Evolutionary conservation across 345 rosid genomes (phyloP).

Genomic region (Adansonia digitata): DNA sequence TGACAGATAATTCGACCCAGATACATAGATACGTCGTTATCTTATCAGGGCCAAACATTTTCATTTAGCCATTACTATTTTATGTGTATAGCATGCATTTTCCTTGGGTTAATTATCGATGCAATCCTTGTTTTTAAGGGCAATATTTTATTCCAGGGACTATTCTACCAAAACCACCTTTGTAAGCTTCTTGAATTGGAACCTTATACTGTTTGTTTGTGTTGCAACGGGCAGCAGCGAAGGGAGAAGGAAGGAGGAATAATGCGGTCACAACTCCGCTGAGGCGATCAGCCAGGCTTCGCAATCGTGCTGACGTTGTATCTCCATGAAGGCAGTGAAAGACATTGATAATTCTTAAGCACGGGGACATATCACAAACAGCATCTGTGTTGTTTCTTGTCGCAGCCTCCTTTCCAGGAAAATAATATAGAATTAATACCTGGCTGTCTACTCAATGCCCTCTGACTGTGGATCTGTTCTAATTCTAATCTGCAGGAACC

Average conservation of each 20-base stretch:
- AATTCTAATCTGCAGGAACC: neutral
- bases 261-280: conserved; percentile 24
- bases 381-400: conserved; percentile 29
- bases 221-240: conserved; percentile 20
- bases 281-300: conserved; percentile 46
- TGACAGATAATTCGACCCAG: neutral
- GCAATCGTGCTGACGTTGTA: conserved; percentile 12
- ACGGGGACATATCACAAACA: conserved; percentile 19
- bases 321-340: conserved; percentile 24
- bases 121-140: neutral
- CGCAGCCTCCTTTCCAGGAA: no score
- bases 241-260: conserved; percentile 17
- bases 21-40: neutral
- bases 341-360: neutral
- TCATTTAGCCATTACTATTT: neutral
- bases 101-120: neutral
- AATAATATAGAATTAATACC: neutral
- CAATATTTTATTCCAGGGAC: neutral
- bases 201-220: neutral
- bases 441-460: no score
- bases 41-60: neutral
- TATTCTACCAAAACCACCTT: neutral
- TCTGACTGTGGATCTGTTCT: neutral
- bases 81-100: neutral
- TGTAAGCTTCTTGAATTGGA: neutral